Evolutionary conservation across 2,329 filamentous ascomycete genomes (phyloP).

Genomic region (Shiraia sp.): DNA sequence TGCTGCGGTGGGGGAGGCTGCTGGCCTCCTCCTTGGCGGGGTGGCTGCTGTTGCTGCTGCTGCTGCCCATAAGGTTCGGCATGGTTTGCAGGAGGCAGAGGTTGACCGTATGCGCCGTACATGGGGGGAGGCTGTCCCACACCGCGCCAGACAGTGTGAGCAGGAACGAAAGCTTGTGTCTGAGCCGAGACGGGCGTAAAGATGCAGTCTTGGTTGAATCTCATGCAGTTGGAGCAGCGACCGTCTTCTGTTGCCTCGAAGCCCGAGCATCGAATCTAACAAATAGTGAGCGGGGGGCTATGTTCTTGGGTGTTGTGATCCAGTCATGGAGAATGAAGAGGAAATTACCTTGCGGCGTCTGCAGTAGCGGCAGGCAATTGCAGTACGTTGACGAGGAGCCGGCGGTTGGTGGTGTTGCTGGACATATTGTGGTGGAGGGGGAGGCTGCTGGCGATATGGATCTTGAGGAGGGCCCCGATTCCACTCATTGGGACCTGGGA

Average conservation of each 20-base stretch:
- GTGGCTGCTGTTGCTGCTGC: too few species aligned
- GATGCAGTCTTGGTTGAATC: slow-evolving; percentile 77
- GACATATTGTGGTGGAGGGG: slow-evolving; percentile 46
- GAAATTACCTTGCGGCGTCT: slow-evolving; percentile 59
- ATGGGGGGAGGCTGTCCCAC: slow-evolving; percentile 51
- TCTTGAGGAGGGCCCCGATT: slow-evolving; percentile 44
- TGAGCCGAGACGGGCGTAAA: slow-evolving; percentile 77
- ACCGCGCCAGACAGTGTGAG: slow-evolving; percentile 64
- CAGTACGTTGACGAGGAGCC: slow-evolving; percentile 63
- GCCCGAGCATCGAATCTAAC: slow-evolving; percentile 75
- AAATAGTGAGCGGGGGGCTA: slow-evolving; percentile 15
- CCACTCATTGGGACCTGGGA: slow-evolving; percentile 54
- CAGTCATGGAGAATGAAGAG: too few species aligned
- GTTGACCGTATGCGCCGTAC: slow-evolving; percentile 58
- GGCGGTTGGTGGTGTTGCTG: slow-evolving; percentile 47
- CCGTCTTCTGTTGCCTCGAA: slow-evolving; percentile 74
- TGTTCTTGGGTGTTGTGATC: neutral
- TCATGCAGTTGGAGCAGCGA: slow-evolving; percentile 71
- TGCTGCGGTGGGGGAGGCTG: slow-evolving; percentile 42
- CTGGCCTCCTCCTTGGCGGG: too few species aligned
- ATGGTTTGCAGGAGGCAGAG: slow-evolving; percentile 46
- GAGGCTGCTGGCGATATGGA: slow-evolving; percentile 46
- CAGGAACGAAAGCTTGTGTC: slow-evolving; percentile 74
- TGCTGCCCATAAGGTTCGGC: slow-evolving; percentile 44
- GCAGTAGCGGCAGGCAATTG: slow-evolving; percentile 65